Evolutionary conservation across 441 rosid genomes (phyloP).

Genomic region (Flueggea neowawraea): DNA sequence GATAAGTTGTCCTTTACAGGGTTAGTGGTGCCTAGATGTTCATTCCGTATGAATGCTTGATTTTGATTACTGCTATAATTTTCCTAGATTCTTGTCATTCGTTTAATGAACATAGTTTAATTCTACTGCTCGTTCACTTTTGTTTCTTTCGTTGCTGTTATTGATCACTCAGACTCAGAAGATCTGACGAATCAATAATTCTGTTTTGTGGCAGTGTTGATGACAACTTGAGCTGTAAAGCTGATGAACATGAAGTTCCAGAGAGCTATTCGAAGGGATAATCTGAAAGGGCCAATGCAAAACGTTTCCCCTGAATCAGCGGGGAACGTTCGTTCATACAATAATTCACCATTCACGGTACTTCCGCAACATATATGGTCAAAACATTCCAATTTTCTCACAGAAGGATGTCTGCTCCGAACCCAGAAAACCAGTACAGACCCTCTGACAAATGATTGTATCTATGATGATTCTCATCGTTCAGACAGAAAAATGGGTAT

Average conservation of each 20-base stretch:
- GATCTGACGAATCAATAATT: too few species aligned
- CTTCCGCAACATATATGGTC: not conserved
- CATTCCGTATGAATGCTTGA: too few species aligned
- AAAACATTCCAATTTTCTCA: not conserved
- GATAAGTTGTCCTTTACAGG: too few species aligned
- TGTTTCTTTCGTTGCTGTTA: too few species aligned
- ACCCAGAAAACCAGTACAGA: not conserved
- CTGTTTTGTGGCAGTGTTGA: too few species aligned
- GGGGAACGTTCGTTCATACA: not conserved
- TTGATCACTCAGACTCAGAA: too few species aligned
- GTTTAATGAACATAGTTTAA: too few species aligned
- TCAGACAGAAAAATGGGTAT: not conserved
- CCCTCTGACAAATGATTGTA: not conserved
- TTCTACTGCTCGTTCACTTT: too few species aligned
- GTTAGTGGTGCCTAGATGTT: too few species aligned
- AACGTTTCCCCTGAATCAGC: not conserved
- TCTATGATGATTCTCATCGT: not conserved
- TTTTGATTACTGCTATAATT: too few species aligned
- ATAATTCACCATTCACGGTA: not conserved
- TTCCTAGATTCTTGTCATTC: too few species aligned
- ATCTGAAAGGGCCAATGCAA: not conserved
- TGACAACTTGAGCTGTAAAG: too few species aligned
- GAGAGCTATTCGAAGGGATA: not conserved
- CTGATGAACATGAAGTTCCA: not conserved
- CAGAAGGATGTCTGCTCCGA: not conserved